Base-by-base conservation (phyloP, 2,329 filamentous ascomycete species). In the Aspergillus spinulosporus region DNA sequence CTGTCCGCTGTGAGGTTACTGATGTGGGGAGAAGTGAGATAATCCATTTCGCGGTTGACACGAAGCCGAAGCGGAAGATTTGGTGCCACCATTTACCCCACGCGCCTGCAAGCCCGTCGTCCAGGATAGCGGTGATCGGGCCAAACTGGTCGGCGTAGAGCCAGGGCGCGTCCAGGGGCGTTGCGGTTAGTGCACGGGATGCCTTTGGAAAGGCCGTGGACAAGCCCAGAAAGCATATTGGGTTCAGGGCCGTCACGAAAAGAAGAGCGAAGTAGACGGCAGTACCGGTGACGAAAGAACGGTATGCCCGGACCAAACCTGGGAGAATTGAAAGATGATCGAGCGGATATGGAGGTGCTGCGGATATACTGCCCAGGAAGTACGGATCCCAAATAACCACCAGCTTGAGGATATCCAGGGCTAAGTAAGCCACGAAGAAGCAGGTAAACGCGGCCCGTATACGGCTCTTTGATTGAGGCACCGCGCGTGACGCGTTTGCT, bases 41-140 rank as follows among this genome's bases (percentile, higher is more conserved):
- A 61, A 59, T 60, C 63, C 57, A 84, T 48, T 62, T 78, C 69
- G 14, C 79, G 26, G 62, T 71, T 26, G 60, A 66, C 73, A 40
- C 59, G 52, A 59, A 70, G 62, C 84, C 85, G 54, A 85, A 82
- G 0, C 92, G 88, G 75, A 96, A 95, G 2, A 88, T 87, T 73
- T 97, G 92, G 72, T 97, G 93, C 93, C 93, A 97, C 81, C 86
- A 93, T 21, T 79, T 80, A 44, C 89, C 87, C 93, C 93, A 97
- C 74, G 88, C 88, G 0, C 92, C 92, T 1, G 83, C 81, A 1
- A 97, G 78, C 0, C 93, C 92, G 57, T 84, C 79, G 59, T 91
- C 84, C 7, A 75, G 54, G 5, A 75, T 54, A 0, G 70, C 62
- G 14, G 57, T 45, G 31, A 70, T 39, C 2, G 75, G 68, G 0